Conservation (phyloP, 2,329 filamentous ascomycete genomes). For the Massarina eburnea region DNA sequence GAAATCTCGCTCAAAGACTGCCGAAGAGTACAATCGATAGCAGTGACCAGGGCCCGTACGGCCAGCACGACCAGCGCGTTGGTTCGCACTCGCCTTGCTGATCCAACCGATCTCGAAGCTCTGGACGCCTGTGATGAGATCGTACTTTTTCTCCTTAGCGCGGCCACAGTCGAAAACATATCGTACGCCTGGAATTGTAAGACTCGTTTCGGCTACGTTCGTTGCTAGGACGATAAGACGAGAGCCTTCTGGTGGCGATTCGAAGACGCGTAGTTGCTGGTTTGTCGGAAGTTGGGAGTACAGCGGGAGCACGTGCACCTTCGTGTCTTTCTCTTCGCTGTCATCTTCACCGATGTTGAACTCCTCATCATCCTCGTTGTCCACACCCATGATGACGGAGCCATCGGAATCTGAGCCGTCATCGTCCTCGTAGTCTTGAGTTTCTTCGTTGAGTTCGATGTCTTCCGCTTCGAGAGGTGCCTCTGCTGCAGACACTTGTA, state of each 20-base stretch:
- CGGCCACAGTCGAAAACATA: constrained; percentile 96
- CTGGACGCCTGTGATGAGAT: constrained; percentile 86
- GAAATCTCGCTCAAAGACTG: constrained; percentile 89
- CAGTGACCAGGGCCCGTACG: constrained; percentile 95
- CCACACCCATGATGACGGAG: constrained; percentile 61
- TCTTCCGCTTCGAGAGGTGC: constrained; percentile 83
- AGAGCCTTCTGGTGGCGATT: constrained; percentile 77
- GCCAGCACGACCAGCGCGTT: constrained; percentile 89
- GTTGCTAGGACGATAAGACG: constrained; percentile 88
- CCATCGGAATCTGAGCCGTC: constrained; percentile 57
- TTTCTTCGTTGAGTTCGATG: constrained; percentile 70
- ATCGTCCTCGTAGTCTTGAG: constrained; percentile 45
- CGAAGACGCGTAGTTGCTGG: constrained; percentile 89
- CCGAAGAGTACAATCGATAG: constrained; percentile 91
- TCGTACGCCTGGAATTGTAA: constrained; percentile 92
- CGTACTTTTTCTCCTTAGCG: constrained; percentile 88
- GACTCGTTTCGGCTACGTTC: constrained; percentile 94
- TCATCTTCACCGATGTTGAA: constrained; percentile 66
- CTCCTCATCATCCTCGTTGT: constrained; percentile 61
- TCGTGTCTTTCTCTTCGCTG: constrained; percentile 61
- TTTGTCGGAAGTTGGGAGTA: constrained; percentile 90
- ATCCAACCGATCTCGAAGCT: constrained; percentile 96
- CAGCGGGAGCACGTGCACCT: constrained; percentile 86
- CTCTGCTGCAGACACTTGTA: constrained; percentile 75
- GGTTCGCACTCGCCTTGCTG: constrained; percentile 92